Evolutionary conservation across 495 filamentous ascomycete genomes (phyloP).

Genomic region (Podospora comata): DNA sequence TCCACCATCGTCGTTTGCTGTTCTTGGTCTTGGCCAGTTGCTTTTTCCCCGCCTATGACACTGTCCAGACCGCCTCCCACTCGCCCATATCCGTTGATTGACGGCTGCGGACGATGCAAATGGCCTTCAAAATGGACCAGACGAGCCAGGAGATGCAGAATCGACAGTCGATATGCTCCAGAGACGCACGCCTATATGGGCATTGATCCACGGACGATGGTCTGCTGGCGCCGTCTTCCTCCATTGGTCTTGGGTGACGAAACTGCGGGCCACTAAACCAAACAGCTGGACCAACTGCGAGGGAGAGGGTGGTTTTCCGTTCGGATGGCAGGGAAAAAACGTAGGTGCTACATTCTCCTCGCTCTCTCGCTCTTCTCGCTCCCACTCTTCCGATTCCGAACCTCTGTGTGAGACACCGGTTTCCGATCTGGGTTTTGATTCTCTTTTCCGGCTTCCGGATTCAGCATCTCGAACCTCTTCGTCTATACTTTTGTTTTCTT

Average conservation of each 20-base stretch:
- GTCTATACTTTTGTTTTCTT: neutral
- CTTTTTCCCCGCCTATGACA: neutral
- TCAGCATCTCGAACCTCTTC: neutral
- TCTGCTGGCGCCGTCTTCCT: slow-evolving; percentile 5
- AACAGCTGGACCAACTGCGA: slow-evolving; percentile 4
- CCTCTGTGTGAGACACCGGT: slow-evolving; percentile 4
- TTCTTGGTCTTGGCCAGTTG: neutral
- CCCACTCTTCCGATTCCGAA: slow-evolving; percentile 2
- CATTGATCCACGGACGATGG: neutral
- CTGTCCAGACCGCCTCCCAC: neutral
- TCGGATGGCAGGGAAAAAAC: neutral
- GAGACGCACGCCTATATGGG: neutral
- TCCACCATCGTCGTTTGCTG: neutral
- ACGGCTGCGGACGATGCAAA: neutral
- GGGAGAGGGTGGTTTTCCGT: neutral
- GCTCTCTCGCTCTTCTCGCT: neutral
- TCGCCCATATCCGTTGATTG: neutral
- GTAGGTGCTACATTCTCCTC: neutral
- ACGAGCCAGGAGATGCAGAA: neutral
- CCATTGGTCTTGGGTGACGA: slow-evolving; percentile 5
- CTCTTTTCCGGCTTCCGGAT: neutral
- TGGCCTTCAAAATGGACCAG: neutral
- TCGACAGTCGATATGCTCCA: neutral
- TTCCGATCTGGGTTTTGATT: neutral
- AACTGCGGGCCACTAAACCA: slow-evolving; percentile 5